Conservation (phyloP, 139 green algal species). For the Picocystis salinarum region DNA sequence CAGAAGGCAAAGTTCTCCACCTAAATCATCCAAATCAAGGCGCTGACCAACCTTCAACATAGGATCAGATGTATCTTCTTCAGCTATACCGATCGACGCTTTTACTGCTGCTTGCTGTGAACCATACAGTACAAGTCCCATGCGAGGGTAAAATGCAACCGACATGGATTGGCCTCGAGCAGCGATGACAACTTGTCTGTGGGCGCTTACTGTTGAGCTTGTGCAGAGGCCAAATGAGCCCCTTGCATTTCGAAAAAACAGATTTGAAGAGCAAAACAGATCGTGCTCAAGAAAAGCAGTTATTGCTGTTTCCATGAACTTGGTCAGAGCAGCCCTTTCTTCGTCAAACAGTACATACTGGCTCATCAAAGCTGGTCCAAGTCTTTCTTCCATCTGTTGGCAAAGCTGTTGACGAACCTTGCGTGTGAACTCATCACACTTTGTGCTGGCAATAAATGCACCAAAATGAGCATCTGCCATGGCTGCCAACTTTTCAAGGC, state of each 20-base stretch:
- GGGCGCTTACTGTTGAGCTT: conserved; percentile 10
- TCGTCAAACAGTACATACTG: too few relatives aligned
- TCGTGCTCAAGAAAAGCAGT: too few relatives aligned
- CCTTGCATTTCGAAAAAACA: conserved; percentile 11
- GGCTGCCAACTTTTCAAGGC: too few relatives aligned
- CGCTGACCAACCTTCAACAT: conserved; percentile 2
- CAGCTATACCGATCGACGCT: conserved; percentile 1
- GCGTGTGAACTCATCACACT: too few relatives aligned
- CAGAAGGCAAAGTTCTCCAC: conserved; percentile 8
- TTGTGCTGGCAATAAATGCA: too few relatives aligned
- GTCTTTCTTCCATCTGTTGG: too few relatives aligned
- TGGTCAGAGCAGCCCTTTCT: too few relatives aligned
- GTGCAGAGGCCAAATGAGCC: conserved; percentile 13
- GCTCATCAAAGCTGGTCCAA: too few relatives aligned
- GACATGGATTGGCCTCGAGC: conserved; percentile 15
- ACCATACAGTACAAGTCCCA: conserved; percentile 10
- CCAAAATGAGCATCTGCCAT: too few relatives aligned
- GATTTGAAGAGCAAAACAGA: conserved; percentile 7
- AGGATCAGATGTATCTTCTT: neutral
- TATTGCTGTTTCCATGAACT: too few relatives aligned
- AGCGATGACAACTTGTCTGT: conserved; percentile 10
- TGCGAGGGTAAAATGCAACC: conserved; percentile 7
- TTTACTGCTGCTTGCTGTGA: conserved; percentile 11
- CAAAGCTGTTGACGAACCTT: too few relatives aligned
- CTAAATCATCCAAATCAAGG: conserved; percentile 12